Evolutionary conservation across 2,329 filamentous ascomycete genomes (phyloP), one percentile per base, ranked within the genome.

Genomic region (Fusarium torulosum): DNA sequence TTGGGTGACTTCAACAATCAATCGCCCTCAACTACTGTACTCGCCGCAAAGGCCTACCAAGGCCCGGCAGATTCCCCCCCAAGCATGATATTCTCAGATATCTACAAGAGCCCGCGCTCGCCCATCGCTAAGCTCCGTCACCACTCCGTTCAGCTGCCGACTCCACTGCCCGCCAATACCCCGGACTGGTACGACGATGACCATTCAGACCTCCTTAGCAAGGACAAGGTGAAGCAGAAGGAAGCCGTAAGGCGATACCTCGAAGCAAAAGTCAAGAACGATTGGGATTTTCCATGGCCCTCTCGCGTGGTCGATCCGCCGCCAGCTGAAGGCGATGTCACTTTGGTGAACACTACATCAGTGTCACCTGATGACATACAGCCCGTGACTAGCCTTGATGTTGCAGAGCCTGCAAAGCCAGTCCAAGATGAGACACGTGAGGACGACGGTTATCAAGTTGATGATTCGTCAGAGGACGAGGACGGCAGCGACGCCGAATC

Each of bases 231-330:
- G 25, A 88, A 85, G 77, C 86, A 89, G 69, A 90, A 90, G 73
- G 86, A 88, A 40, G 88, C 88, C 14, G 84, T 90, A 35, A 86
- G 81, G 71, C 83, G 80, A 50, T 86, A 85, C 67, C 77, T 91
- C 2, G 76, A 79, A 4, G 80, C 83, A 21, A 86, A 83, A 67
- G 79, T 90, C 40, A 84, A 82, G 63, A 83, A 82, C 63, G 87
- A 90, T 72, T 91, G 88, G 88, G 78, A 80, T 1, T 90, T 88
- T 71, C 69, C 79, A 33, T 90, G 87, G 87, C 84, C 86, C 2
- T 80, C 78, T 13, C 71, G 70, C 38, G 54, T 58, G 23, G 57
- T 66, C 41, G 63, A 67, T 5, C 55, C 69, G 8, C 52, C 49
- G 4, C 41, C 17, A 19, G 59, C 43, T 45, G 55, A 64, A 14